Conservation (phyloP, 2,329 filamentous ascomycete genomes). For the Aspergillus awamori region DNA sequence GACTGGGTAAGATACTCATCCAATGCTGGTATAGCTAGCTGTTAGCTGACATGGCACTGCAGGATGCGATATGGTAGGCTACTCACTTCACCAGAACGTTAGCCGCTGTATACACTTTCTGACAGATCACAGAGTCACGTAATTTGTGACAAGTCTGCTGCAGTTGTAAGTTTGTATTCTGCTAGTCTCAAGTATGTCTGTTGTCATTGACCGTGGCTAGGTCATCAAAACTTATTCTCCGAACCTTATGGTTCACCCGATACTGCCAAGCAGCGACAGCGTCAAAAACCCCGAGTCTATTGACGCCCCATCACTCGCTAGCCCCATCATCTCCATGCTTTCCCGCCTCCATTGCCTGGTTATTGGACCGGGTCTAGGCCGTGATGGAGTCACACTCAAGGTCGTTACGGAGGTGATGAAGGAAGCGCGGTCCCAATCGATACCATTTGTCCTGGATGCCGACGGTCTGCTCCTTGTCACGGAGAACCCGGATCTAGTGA, state of each 20-base stretch:
- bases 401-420: conserved; percentile 78
- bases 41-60: conserved; percentile 17
- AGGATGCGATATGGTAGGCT: conserved; percentile 75
- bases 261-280: conserved; percentile 78
- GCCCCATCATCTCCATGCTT: conserved; percentile 75
- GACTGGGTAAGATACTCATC: conserved; percentile 61
- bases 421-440: conserved; percentile 69
- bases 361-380: conserved; percentile 86
- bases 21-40: background rate
- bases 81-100: background rate
- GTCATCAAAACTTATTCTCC: conserved; percentile 98
- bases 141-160: conserved; percentile 89
- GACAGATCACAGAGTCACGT: conserved; percentile 66
- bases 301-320: conserved; percentile 63
- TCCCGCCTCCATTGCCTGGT: conserved; percentile 88
- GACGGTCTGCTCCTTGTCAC: conserved; percentile 83
- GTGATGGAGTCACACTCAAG: conserved; percentile 86
- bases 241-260: conserved; percentile 96
- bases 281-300: conserved; percentile 52
- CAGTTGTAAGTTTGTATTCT: conserved; percentile 46
- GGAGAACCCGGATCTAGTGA: conserved; percentile 72
- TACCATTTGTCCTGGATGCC: conserved; percentile 88
- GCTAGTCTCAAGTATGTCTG: background rate
- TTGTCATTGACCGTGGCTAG: conserved; percentile 25
- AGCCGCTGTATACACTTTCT: conserved; percentile 12